A percentile compares a stretch with the other conserved stretches of the same genome.
These are phyloP conservation scores for Apiospora rasikravindrae DNA, from an alignment of 2,329 filamentous ascomycete genomes.

Conservation along the genomic window DNA sequence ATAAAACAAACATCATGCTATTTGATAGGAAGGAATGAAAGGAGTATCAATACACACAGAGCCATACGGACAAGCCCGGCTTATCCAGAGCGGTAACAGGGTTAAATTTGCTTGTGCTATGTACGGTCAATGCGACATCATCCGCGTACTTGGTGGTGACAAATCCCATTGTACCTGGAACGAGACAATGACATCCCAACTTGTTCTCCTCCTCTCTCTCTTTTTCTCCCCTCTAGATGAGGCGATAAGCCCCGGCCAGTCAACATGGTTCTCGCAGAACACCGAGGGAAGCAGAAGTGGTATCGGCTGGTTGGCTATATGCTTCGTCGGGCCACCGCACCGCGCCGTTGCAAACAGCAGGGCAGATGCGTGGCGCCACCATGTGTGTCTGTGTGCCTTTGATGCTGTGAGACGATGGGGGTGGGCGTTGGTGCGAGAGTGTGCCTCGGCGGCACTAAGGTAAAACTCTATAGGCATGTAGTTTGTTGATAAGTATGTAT, in stretches of 20 bases:
- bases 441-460: neutral
- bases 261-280: neutral
- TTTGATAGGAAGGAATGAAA: neutral
- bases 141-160: neutral
- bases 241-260: neutral
- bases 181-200: neutral
- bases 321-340: neutral
- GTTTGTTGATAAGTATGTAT: neutral
- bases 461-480: neutral
- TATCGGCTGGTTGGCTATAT: slow-evolving; percentile 2
- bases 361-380: neutral
- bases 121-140: neutral
- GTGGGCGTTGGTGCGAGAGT: neutral
- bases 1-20: neutral
- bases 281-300: neutral
- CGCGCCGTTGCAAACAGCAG: neutral
- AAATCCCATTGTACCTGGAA: neutral
- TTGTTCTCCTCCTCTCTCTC: too few relatives aligned
- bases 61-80: neutral
- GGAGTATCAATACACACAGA: neutral
- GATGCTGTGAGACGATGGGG: neutral
- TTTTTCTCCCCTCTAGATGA: neutral
- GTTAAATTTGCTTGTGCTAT: neutral
- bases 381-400: neutral
- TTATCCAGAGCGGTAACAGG: neutral